phyloP scores from a whole-genome alignment of 352 stramenopile species.

The Pythium dissotocum region DNA sequence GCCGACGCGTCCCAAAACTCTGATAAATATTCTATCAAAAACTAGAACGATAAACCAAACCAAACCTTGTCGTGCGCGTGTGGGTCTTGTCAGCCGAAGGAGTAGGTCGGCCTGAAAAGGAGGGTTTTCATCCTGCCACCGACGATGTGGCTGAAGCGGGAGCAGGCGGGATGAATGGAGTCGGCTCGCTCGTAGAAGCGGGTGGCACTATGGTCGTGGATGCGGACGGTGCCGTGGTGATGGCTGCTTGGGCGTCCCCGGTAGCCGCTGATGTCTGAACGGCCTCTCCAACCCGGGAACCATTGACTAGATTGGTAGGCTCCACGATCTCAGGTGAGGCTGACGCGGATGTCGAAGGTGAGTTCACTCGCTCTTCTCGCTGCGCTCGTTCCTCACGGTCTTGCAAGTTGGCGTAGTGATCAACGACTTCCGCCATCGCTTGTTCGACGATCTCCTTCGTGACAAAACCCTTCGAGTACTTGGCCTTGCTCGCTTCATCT shows the following conservation, averaged over 20 bases:
- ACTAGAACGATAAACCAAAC: constrained; percentile 13
- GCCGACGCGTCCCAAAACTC: neutral
- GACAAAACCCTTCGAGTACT: constrained; percentile 66
- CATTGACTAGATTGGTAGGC: neutral
- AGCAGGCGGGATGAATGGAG: neutral
- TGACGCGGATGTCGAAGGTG: neutral
- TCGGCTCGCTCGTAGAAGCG: neutral
- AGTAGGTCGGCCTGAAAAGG: neutral
- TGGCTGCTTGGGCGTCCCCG: neutral
- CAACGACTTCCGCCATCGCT: constrained; percentile 36
- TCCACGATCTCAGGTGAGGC: neutral
- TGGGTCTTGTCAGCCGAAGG: neutral
- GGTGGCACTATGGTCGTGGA: neutral
- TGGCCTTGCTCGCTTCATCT: constrained; percentile 34
- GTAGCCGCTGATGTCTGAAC: neutral
- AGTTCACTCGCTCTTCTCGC: constrained; percentile 16
- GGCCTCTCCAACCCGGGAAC: neutral
- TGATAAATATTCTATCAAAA: constrained; percentile 20
- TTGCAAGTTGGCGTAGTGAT: constrained; percentile 40
- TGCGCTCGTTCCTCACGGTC: constrained; percentile 34
- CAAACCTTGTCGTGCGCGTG: neutral
- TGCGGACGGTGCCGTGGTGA: neutral
- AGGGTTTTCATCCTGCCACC: neutral
- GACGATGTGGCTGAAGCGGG: neutral
- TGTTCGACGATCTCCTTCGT: constrained; percentile 49